Percentiles rank a stretch among this genome's conserved stretches.
Conservation (phyloP, 2,329 filamentous ascomycete genomes). For the Ustulina deusta region DNA sequence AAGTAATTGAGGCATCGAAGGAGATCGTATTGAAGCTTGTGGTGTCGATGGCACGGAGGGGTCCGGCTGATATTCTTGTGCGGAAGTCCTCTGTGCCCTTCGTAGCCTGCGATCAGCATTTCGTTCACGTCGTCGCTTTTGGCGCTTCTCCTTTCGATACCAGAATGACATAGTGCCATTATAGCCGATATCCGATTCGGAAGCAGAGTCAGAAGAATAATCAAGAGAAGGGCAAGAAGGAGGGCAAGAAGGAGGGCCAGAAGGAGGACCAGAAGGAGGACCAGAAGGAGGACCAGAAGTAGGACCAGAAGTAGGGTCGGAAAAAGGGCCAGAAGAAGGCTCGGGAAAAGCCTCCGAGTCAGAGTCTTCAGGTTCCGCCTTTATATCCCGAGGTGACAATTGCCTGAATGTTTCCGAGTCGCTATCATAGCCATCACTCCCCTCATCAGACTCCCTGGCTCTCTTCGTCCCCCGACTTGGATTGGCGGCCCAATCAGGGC, state of each 20-base stretch:
- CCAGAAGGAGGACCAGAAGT: no score
- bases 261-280: no score
- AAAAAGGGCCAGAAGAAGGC: not conserved
- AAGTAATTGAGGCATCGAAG: no score
- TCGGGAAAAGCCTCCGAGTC: no score
- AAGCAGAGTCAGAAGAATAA: not conserved
- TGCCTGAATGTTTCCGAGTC: not conserved
- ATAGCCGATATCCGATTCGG: not conserved
- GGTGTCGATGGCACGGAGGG: no score
- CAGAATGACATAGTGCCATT: not conserved
- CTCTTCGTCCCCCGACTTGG: not conserved
- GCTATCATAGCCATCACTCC: not conserved
- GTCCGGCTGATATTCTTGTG: no score
- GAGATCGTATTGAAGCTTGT: no score
- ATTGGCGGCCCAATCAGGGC: no score
- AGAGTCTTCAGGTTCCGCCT: not conserved
- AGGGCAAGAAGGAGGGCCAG: no score
- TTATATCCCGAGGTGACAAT: not conserved
- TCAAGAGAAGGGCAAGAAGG: no score
- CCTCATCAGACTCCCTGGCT: not conserved
- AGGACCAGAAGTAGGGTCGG: no score
- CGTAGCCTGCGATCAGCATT: not conserved
- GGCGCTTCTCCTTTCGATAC: not conserved
- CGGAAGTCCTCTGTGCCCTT: no score
- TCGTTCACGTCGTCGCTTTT: not conserved